A percentile compares a stretch with the other conserved stretches of the same genome.
Evolutionary conservation across 495 filamentous ascomycete species (phyloP).

Genomic region (Astrothelium macrocarpum): DNA sequence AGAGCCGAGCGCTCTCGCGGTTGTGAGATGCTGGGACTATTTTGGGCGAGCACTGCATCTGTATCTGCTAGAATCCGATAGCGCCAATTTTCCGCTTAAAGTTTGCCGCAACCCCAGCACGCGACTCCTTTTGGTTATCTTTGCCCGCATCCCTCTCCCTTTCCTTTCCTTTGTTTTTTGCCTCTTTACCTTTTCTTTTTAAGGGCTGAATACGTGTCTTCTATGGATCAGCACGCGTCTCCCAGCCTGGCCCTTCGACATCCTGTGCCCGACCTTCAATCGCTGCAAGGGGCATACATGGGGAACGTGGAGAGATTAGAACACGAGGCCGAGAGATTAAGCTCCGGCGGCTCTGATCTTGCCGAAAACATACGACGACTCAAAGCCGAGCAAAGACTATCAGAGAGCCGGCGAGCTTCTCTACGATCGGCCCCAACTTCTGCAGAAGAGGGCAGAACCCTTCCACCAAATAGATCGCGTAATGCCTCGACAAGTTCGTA

Average conservation of each 20-base stretch:
- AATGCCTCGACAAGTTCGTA: conserved; percentile 41
- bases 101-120: neutral
- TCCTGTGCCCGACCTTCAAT: conserved; percentile 66
- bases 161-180: neutral
- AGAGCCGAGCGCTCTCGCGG: neutral
- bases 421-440: conserved; percentile 10
- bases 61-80: neutral
- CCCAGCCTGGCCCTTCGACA: conserved; percentile 44
- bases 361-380: conserved; percentile 73
- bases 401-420: conserved; percentile 43
- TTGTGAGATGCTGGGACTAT: neutral
- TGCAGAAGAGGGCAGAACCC: neutral
- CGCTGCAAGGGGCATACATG: conserved; percentile 61
- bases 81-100: neutral
- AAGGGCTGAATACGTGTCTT: neutral
- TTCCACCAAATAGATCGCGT: conserved; percentile 31
- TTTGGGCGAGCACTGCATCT: neutral
- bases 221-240: neutral
- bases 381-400: conserved; percentile 64
- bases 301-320: conserved; percentile 77
- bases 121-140: neutral
- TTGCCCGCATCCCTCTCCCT: neutral
- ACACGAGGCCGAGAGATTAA: conserved; percentile 70
- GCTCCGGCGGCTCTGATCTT: conserved; percentile 65
- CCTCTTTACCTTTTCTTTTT: neutral